Evolutionary conservation across 306 rosid genomes (phyloP), one percentile per base, ranked within the genome.

Genomic region (Benincasa hispida): DNA sequence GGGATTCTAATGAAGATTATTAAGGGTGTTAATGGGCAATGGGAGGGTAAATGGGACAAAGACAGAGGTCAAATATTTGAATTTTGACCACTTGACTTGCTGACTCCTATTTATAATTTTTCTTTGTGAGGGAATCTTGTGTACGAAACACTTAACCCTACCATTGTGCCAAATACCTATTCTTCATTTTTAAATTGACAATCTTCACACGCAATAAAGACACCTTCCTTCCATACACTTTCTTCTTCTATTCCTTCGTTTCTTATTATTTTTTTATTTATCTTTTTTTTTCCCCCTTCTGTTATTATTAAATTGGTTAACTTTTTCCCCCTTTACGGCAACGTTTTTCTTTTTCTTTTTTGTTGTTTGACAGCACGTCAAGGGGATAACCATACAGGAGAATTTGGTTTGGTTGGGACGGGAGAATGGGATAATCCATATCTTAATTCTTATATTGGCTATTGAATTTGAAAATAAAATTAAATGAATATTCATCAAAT

Each of bases 321-420:
- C 75, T 70, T 47, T 68, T 47, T 70, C 13, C 22, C 24, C 75
- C 75, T 70, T 70, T 70, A 70, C 75, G 75, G 30, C 75, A 69
- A 13, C 57, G 22, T 24, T 13, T 45, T 24, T 21, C 1, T 9
- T 65, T 68, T 42, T 12, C 0, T 21, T 39, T 65, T 39, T 34
- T 17, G 12, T 50, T 50, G 8, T 63, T 69, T 22, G 14, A 7
- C 7, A 45, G 25, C 19, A 48, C 14, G 11, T 37, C 32, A 41
- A 28, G 67, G 39, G 21, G 41, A 61, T 61, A 61, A 61, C 21
- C 10, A 9, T 67, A n/a, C 58, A 25, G 75, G 13, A 32, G 75
- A 42, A 45, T 50, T 50, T 50, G n/a, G 55, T 41, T 13, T 39
- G 34, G 35, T 22, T 13, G 22, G 34, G 55, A 5, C 5, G 74